Percentiles rank a stretch among this genome's conserved stretches.
Evolutionary conservation across 2,329 filamentous ascomycete species (phyloP).

Genomic region (Fusarium sp.): DNA sequence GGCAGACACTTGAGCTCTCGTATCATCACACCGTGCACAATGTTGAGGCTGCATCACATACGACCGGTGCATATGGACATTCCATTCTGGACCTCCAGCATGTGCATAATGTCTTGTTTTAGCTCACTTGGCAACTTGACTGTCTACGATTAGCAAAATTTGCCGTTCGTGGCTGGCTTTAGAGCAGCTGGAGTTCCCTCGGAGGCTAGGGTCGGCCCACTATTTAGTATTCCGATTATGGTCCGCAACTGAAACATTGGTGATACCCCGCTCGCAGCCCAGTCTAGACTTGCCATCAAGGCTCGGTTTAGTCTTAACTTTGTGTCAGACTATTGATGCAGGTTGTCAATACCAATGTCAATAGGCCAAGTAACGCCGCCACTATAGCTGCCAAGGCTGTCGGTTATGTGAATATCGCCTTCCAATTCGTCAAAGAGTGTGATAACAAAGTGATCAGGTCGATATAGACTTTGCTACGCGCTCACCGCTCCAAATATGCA

Average conservation of each 20-base stretch:
- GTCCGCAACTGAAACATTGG: background rate
- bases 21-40: background rate
- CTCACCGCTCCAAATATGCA: background rate
- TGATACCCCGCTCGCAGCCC: background rate
- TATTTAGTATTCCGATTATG: background rate
- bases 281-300: background rate
- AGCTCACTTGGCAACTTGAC: background rate
- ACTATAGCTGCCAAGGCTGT: background rate
- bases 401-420: accelerated
- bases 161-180: background rate
- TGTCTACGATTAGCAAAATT: background rate
- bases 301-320: too few species aligned
- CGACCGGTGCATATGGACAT: background rate
- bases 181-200: background rate
- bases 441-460: background rate
- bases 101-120: background rate
- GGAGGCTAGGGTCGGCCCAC: background rate
- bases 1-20: background rate
- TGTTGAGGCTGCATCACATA: background rate
- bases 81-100: background rate
- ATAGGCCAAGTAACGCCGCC: background rate
- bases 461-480: background rate
- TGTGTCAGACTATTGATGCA: background rate
- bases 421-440: background rate
- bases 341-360: background rate